phyloP scores from a whole-genome alignment of 352 stramenopile genomes.

The Phytopythium ostracodes region DNA sequence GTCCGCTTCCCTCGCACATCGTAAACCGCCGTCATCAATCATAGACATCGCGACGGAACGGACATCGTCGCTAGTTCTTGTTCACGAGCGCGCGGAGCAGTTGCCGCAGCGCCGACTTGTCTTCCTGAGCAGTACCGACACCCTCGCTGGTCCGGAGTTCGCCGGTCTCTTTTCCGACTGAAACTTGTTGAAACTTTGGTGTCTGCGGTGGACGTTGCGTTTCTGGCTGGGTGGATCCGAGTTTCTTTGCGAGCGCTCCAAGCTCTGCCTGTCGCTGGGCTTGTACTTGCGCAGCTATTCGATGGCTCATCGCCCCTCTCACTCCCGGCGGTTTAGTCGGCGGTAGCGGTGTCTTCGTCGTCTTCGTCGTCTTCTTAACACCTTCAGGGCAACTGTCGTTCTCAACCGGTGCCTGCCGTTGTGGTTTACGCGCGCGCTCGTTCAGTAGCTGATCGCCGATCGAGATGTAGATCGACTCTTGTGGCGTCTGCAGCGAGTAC shows the following conservation, averaged over 20 bases:
- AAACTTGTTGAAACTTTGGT: not conserved
- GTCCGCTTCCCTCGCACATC: conserved; percentile 33
- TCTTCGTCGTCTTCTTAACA: not conserved
- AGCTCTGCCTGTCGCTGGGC: conserved; percentile 41
- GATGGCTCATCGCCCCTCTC: conserved; percentile 5
- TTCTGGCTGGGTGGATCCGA: not conserved
- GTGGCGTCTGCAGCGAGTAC: conserved; percentile 27
- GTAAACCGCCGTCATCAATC: not conserved
- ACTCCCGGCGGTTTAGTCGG: not conserved
- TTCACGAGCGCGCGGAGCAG: conserved; percentile 5
- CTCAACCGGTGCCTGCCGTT: conserved; percentile 10
- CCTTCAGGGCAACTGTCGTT: conserved; percentile 3
- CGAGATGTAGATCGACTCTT: conserved; percentile 49
- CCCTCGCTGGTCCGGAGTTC: conserved; percentile 14
- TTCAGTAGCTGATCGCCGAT: conserved; percentile 11
- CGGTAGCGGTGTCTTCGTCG: not conserved
- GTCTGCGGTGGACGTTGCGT: not conserved
- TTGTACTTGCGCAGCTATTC: conserved; percentile 36
- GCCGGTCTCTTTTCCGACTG: not conserved
- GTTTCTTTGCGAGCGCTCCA: conserved; percentile 15
- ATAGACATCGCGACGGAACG: not conserved
- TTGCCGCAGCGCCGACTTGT: conserved; percentile 1
- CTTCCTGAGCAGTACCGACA: not conserved
- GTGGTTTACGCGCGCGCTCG: conserved; percentile 8
- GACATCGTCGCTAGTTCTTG: not conserved